phyloP scores from a whole-genome alignment of 768 basidiomycete species.

The Leccinum variicolor region DNA sequence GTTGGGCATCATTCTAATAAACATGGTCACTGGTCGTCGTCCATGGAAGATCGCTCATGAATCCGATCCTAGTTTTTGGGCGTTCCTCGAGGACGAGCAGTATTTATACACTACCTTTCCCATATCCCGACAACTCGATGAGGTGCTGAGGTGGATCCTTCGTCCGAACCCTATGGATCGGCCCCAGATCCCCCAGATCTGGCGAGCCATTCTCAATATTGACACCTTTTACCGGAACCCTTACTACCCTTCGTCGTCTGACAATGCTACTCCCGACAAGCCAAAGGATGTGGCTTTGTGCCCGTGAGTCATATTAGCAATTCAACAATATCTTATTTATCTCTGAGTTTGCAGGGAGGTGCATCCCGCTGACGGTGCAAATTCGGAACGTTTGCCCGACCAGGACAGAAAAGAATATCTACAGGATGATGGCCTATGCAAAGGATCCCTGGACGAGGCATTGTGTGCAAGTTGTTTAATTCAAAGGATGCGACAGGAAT shows the following conservation, averaged over 20 bases:
- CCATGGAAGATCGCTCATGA: constrained; percentile 13
- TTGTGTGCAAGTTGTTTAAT: not conserved
- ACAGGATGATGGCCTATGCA: not conserved
- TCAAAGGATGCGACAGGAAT: not conserved
- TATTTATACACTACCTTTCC: constrained; percentile 12
- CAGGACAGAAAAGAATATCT: not conserved
- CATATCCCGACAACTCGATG: constrained; percentile 13
- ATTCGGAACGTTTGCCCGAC: not conserved
- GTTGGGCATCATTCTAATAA: constrained; percentile 76
- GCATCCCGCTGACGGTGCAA: not conserved
- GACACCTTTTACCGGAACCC: constrained; percentile 14
- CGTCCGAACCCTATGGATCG: constrained; percentile 13
- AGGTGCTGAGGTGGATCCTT: constrained; percentile 17
- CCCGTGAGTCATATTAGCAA: not conserved
- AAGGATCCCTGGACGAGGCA: not conserved
- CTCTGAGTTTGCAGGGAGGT: not conserved
- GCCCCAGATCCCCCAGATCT: constrained; percentile 16
- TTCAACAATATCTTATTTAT: not conserved
- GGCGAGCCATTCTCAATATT: constrained; percentile 13
- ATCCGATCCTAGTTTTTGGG: constrained; percentile 9
- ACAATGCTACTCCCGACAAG: not conserved
- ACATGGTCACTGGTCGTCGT: constrained; percentile 62
- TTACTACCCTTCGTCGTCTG: not conserved
- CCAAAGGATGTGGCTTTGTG: not conserved
- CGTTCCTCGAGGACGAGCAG: constrained; percentile 15